Evolutionary conservation across 2,329 filamentous ascomycete species (phyloP).

Genomic region (Claviceps spartinae): DNA sequence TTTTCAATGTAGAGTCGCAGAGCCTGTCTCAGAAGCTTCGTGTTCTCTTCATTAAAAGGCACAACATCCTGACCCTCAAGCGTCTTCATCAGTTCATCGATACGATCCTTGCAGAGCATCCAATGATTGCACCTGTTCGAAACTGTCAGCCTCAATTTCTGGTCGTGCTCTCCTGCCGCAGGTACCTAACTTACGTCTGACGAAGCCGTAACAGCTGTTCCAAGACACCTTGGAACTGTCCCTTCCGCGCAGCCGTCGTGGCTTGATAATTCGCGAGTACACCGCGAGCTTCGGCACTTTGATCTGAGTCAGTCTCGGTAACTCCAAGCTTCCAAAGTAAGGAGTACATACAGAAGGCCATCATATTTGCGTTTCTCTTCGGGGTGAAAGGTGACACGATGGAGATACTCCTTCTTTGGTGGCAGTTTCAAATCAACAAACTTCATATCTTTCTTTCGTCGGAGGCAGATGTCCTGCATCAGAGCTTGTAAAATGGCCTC

Average conservation of each 20-base stretch:
- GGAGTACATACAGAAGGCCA: conserved; percentile 44
- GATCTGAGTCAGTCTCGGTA: conserved; percentile 11
- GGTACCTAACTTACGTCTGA: conserved; percentile 41
- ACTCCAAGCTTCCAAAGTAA: neutral
- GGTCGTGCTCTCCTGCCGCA: neutral
- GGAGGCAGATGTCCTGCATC: conserved; percentile 68
- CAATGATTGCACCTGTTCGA: conserved; percentile 61
- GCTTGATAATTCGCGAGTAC: conserved; percentile 47
- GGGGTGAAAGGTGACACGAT: conserved; percentile 57
- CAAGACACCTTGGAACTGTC: conserved; percentile 60
- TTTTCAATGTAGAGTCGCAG: conserved; percentile 65
- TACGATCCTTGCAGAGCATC: conserved; percentile 62
- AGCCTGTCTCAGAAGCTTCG: conserved; percentile 57
- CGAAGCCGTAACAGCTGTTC: conserved; percentile 72
- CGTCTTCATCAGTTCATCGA: conserved; percentile 57
- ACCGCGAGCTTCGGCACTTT: conserved; percentile 58
- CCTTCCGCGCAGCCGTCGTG: conserved; percentile 27
- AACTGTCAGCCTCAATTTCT: neutral
- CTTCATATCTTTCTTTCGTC: conserved; percentile 75
- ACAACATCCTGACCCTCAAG: conserved; percentile 57
- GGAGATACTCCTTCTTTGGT: conserved; percentile 61
- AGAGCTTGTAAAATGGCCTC: conserved; percentile 57
- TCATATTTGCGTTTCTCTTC: conserved; percentile 71
- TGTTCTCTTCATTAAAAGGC: conserved; percentile 57
- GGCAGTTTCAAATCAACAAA: conserved; percentile 75